Percentiles rank a stretch among this genome's conserved stretches.
Conservation (phyloP, 179 eudicot genomes). For the Corrigiola litoralis region DNA sequence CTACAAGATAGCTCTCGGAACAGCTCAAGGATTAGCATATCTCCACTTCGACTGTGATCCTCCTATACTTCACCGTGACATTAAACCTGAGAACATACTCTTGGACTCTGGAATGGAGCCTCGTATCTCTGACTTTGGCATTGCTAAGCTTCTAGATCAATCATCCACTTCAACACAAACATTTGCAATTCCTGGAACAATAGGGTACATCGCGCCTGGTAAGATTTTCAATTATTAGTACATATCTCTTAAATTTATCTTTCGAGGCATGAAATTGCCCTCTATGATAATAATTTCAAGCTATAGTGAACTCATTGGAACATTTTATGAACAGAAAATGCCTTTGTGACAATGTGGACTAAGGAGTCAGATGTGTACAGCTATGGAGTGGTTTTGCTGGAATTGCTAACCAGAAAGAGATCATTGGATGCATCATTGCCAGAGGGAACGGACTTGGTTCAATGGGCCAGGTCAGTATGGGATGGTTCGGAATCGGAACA, state of each 20-base stretch:
- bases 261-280: not conserved
- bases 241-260: not conserved
- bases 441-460: slow-evolving; percentile 47
- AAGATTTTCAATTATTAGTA: too few relatives aligned
- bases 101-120: slow-evolving; percentile 72
- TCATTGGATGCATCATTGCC: slow-evolving; percentile 49
- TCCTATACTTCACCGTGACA: slow-evolving; percentile 71
- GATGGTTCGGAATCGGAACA: slow-evolving; percentile 31
- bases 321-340: slow-evolving; percentile 48
- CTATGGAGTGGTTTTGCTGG: slow-evolving; percentile 77
- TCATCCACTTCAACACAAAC: slow-evolving; percentile 37
- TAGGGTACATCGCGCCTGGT: slow-evolving; percentile 96
- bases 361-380: slow-evolving; percentile 80
- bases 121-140: slow-evolving; percentile 89
- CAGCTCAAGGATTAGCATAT: slow-evolving; percentile 73
- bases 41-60: slow-evolving; percentile 85
- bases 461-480: slow-evolving; percentile 54
- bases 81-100: slow-evolving; percentile 78
- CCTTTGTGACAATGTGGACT: slow-evolving; percentile 46
- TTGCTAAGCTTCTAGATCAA: slow-evolving; percentile 70
- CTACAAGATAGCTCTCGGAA: slow-evolving; percentile 71
- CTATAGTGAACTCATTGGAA: not conserved
- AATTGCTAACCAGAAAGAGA: slow-evolving; percentile 54
- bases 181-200: slow-evolving; percentile 53
- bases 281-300: not conserved